Percentiles rank a stretch among this genome's conserved stretches.
Conservation (phyloP, 2,329 filamentous ascomycete species). For the Beauveria sp. region DNA sequence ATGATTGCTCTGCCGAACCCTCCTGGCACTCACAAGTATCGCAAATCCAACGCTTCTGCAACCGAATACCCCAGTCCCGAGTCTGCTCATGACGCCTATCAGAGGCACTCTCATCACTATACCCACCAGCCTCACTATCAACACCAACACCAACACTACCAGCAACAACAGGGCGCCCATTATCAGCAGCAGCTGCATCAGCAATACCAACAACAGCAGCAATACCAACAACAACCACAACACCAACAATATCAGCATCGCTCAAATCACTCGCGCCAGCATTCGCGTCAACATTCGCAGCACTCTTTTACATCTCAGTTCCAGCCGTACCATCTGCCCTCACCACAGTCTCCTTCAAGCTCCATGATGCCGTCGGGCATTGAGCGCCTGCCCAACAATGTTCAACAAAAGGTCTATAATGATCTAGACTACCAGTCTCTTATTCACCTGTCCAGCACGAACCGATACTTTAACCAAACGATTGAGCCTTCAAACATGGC, state of each 20-base stretch:
- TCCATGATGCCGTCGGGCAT: constrained; percentile 20
- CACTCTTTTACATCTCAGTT: constrained; percentile 9
- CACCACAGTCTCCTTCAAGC: constrained; percentile 1
- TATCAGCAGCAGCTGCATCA: background rate
- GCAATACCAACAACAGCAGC: background rate
- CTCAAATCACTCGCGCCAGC: background rate
- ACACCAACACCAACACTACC: background rate
- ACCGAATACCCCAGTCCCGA: constrained; percentile 7
- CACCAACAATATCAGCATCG: background rate
- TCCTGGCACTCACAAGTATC: constrained; percentile 15
- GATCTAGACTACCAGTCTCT: constrained; percentile 32
- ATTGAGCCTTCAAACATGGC: constrained; percentile 29
- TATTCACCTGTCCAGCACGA: constrained; percentile 31
- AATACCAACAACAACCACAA: background rate
- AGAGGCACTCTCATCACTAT: constrained; percentile 1
- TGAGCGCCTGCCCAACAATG: constrained; percentile 26
- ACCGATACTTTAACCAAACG: constrained; percentile 25
- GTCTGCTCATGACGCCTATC: background rate
- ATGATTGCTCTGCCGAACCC: constrained; percentile 25
- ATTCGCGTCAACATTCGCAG: constrained; percentile 1
- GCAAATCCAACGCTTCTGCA: constrained; percentile 11
- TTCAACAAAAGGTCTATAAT: constrained; percentile 27
- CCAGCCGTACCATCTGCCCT: constrained; percentile 12
- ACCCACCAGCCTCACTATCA: background rate
- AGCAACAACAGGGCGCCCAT: background rate